Evolutionary conservation across 768 basidiomycete species (phyloP), one percentile per base, ranked within the genome.

Genomic region (Hypsizygus marmoreus): DNA sequence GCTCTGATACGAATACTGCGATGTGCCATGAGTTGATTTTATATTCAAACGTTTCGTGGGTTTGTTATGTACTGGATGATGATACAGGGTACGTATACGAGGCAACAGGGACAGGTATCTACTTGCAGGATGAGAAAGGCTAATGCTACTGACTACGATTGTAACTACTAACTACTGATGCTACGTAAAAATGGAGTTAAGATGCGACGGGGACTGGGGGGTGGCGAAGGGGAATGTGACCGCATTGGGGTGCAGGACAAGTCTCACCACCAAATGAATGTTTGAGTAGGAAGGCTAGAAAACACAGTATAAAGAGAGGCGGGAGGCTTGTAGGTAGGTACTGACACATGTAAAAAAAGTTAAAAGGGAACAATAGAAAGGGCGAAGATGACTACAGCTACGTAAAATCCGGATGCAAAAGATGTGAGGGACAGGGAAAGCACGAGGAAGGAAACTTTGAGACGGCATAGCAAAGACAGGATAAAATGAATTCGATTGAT

Each of bases 101-200:
- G n/a, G n/a, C n/a, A n/a, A n/a, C 46, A 42, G 47, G 46, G 50
- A 56, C 48, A 55, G 56, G 65, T 73, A 73, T 75, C 74, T 76
- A 76, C 75, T 78, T 76, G 76, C 73, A 74, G 65, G 64, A 73
- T 61, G 60, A 66, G 70, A 73, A 66, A 72, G 68, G 69, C 69
- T 64, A 58, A 55, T 58, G 56, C 66, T 69, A 69, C 62, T 64
- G 57, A 69, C 62, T 62, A 63, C 59, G 53, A 55, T n/a, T 57
- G 51, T 60, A 56, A 56, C 70, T 71, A 70, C 68, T 67, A 66
- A 69, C 61, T 68, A 72, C 74, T 81, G 74, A 73, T 74, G 71
- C 71, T 79, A 77, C 73, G 69, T 75, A 69, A 70, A 66, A 68
- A 56, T 62, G 55, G 60, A 59, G 59, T 66, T 67, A 66, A 66